Base-by-base conservation (phyloP, 2,329 filamentous ascomycete genomes). In the Fusarium oligoseptatum region DNA sequence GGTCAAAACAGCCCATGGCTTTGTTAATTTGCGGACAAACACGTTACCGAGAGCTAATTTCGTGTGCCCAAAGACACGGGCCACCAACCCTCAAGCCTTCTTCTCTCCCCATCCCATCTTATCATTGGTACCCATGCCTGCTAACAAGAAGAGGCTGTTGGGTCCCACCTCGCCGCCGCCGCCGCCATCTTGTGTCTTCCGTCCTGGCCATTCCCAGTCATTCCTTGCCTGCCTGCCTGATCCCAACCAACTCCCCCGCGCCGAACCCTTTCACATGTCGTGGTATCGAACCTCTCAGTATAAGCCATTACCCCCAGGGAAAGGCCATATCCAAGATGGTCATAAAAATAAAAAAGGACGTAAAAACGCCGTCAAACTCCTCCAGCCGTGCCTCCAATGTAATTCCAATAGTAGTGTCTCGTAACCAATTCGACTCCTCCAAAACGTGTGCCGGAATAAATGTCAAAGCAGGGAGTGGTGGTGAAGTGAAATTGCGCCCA, bases 321-420 rank as follows among this genome's bases (percentile, higher is more conserved):
- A 78, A 43, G 64, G 69, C 67, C 48, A 67, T 60, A 61, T 66
- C 69, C 76, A 78, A 78, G 67, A 43, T 73, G 68, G 63, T 66
- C 64, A 74, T 72, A 70, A 68, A 68, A 66, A 70, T 70, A 70
- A 67, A 74, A 64, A 77, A 64, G 64, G 58, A 52, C 29, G 64
- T 73, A 73, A 45, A 60, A 72, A 78, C 77, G 75, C 77, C 77
- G 55, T 70, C 50, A 67, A 79, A 79, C 77, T 79, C 77, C 77
- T 77, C 71, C 76, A 70, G 66, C 64, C 67, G 65, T 76, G 65
- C 73, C 74, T 67, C 73, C 73, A 68, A 57, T 69, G 41, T 73
- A 72, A 64, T 66, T 66, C 68, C 70, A 75, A 75, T 69, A 66
- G 63, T 60, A 50, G 48, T 70, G 55, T 67, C 66, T 68, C 58